Conservation (phyloP, 441 rosid genomes). For the Mallotus japonicus region DNA sequence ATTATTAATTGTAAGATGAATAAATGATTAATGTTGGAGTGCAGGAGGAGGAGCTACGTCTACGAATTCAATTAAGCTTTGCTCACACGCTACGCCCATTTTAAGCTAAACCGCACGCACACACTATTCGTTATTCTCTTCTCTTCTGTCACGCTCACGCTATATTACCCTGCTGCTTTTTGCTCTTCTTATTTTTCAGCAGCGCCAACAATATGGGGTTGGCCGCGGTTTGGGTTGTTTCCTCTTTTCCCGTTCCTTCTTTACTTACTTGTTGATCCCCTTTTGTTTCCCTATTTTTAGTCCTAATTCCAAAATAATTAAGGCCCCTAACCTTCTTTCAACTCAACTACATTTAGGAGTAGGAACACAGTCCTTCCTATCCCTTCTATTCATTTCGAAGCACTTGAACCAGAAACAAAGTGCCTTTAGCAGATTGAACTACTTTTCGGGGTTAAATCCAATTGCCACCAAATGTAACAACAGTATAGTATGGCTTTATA, state of each 20-base stretch:
- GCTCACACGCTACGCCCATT: conserved; percentile 28
- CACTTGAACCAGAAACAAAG: no score
- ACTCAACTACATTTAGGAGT: no score
- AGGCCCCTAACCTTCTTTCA: no score
- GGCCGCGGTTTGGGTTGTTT: conserved; percentile 6
- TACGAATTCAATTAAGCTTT: conserved; percentile 16
- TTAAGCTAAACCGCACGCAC: conserved; percentile 24
- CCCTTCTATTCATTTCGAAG: no score
- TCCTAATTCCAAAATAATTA: not conserved
- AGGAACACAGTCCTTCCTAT: no score
- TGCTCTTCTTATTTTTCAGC: conserved; percentile 3
- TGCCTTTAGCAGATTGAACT: no score
- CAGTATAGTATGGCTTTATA: no score
- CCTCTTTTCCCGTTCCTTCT: conserved; percentile 31
- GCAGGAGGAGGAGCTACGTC: no score
- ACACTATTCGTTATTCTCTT: no score
- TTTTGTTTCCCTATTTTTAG: conserved; percentile 25
- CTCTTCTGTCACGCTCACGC: conserved; percentile 30
- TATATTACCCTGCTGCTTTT: conserved; percentile 11
- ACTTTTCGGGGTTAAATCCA: no score
- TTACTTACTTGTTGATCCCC: not conserved
- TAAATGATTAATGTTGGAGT: not conserved
- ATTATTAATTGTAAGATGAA: no score
- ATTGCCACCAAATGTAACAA: no score
- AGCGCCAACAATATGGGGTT: not conserved